phyloP scores from a whole-genome alignment of 179 eudicot genomes.

The Silene noctiflora region DNA sequence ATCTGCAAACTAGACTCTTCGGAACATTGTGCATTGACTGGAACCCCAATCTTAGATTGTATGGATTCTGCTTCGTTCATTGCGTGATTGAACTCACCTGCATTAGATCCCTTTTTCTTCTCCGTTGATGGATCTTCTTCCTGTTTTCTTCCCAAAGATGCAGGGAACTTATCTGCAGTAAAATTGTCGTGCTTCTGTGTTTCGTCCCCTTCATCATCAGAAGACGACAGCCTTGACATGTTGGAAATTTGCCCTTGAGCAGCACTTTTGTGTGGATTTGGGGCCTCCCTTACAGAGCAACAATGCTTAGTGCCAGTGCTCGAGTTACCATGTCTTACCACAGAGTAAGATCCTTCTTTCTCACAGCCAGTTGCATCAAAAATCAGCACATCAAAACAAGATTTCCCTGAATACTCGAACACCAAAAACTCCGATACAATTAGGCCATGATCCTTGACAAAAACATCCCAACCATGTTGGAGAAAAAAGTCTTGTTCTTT shows the following conservation, averaged over 20 bases:
- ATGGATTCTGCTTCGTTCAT: too few species aligned
- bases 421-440: neutral
- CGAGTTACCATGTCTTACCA: too few species aligned
- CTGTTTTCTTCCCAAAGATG: too few species aligned
- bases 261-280: neutral
- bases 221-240: too few species aligned
- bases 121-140: too few species aligned
- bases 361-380: conserved; percentile 18
- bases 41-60: too few species aligned
- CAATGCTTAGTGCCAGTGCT: neutral
- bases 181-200: too few species aligned
- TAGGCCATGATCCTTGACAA: conserved; percentile 16
- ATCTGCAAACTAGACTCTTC: neutral
- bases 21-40: neutral
- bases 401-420: neutral
- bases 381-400: conserved; percentile 15
- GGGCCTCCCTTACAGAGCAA: neutral
- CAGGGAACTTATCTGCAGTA: too few species aligned
- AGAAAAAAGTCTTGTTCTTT: neutral
- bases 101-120: too few species aligned
- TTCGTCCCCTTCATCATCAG: too few species aligned
- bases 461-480: conserved; percentile 14
- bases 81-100: too few species aligned
- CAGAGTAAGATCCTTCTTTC: conserved; percentile 15
- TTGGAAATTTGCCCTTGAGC: too few species aligned